Conservation (phyloP, 2,329 filamentous ascomycete species). For the Ramichloridium luteum region DNA sequence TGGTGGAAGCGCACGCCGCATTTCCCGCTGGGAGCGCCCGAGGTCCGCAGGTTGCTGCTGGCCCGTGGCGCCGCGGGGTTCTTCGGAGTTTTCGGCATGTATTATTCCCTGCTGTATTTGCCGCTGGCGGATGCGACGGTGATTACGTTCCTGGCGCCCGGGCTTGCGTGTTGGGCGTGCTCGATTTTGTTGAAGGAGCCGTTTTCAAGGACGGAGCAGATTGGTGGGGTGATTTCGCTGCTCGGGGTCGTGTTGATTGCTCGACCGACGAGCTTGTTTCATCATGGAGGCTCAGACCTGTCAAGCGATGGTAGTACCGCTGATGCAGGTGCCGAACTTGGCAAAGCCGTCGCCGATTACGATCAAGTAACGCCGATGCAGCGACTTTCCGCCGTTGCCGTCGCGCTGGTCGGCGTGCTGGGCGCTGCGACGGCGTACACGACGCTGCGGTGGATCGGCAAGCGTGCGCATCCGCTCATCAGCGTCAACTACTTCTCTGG, state of each 20-base stretch:
- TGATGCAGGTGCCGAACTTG: slow-evolving; percentile 12
- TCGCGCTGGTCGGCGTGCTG: slow-evolving; percentile 64
- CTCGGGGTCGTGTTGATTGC: slow-evolving; percentile 75
- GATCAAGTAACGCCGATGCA: slow-evolving; percentile 46
- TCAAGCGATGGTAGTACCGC: slow-evolving; percentile 20
- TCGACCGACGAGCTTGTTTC: slow-evolving; percentile 50
- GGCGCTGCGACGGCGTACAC: slow-evolving; percentile 65
- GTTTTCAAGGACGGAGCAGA: slow-evolving; percentile 64
- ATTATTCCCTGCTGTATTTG: slow-evolving; percentile 62
- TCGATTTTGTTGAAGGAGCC: slow-evolving; percentile 63
- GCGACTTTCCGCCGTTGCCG: slow-evolving; percentile 55
- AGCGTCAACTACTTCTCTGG: slow-evolving; percentile 73
- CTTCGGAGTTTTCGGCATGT: slow-evolving; percentile 69
- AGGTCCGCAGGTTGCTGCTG: slow-evolving; percentile 56
- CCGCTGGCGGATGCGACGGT: slow-evolving; percentile 80
- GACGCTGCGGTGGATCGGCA: slow-evolving; percentile 66
- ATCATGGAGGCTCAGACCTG: slow-evolving; percentile 11
- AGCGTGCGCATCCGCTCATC: slow-evolving; percentile 67
- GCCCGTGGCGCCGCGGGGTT: slow-evolving; percentile 58
- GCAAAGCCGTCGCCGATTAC: slow-evolving; percentile 25
- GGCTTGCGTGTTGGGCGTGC: slow-evolving; percentile 67
- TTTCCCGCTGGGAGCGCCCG: slow-evolving; percentile 56
- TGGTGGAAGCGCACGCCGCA: slow-evolving; percentile 54
- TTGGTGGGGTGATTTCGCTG: slow-evolving; percentile 63
- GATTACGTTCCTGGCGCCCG: slow-evolving; percentile 74